phyloP scores from a whole-genome alignment of 306 rosid species.

The Argentina anserina region DNA sequence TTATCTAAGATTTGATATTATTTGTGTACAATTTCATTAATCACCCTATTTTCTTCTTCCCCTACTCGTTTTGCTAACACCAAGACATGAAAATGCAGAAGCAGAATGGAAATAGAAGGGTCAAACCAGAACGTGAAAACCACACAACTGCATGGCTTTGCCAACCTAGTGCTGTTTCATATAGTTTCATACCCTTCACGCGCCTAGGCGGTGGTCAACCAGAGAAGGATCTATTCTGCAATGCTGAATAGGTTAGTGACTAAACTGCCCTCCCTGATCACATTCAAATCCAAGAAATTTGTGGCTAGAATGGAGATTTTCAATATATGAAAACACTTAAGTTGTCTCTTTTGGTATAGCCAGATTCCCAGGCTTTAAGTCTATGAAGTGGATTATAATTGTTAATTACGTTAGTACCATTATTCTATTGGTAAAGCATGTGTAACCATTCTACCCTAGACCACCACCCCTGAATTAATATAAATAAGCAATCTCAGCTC shows the following conservation, averaged over 20 bases:
- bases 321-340: background rate
- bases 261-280: conserved; percentile 16
- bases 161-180: conserved; percentile 36
- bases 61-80: conserved; percentile 5
- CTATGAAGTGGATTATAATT: conserved; percentile 3
- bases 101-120: conserved; percentile 22
- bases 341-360: conserved; percentile 27
- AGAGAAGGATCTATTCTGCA: background rate
- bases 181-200: conserved; percentile 29
- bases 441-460: conserved; percentile 39
- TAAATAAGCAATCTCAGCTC: conserved; percentile 40
- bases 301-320: conserved; percentile 29
- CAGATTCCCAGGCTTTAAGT: conserved; percentile 13
- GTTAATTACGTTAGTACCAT: conserved; percentile 3
- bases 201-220: conserved; percentile 57
- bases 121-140: conserved; percentile 61
- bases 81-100: conserved; percentile 5
- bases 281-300: background rate
- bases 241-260: conserved; percentile 24
- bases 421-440: conserved; percentile 46
- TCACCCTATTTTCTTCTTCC: conserved; percentile 1
- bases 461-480: conserved; percentile 35
- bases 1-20: conserved; percentile 11
- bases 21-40: conserved; percentile 6
- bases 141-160: conserved; percentile 53